Conservation (phyloP, 306 rosid species). For the Rosa chinensis region DNA sequence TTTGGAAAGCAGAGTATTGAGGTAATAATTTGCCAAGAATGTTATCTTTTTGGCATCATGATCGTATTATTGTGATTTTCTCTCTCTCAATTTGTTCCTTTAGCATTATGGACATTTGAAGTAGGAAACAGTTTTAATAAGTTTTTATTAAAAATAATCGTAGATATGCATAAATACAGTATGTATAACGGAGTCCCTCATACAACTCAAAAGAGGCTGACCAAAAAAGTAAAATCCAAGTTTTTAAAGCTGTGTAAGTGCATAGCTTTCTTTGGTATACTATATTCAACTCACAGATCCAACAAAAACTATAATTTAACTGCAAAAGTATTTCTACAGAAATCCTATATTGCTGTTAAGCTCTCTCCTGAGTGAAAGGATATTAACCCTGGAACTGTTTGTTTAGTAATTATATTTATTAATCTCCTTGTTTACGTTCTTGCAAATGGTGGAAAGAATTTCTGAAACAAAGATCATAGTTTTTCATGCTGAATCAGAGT, state of each 20-base stretch:
- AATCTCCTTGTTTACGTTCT: not conserved
- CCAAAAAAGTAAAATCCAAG: not conserved
- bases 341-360: not conserved
- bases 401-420: not conserved
- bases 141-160: not conserved
- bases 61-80: not conserved
- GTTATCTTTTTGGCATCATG: slow-evolving; percentile 6
- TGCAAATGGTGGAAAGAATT: not conserved
- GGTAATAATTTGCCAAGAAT: slow-evolving; percentile 48
- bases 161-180: not conserved
- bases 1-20: slow-evolving; percentile 84
- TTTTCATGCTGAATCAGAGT: not conserved
- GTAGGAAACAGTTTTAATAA: not conserved
- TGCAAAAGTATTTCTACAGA: not conserved
- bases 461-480: not conserved
- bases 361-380: not conserved
- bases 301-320: not conserved
- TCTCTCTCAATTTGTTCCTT: not conserved
- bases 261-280: not conserved
- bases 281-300: not conserved
- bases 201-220: not conserved
- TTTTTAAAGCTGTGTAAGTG: not conserved
- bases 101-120: not conserved
- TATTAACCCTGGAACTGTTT: not conserved
- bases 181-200: not conserved